Evolutionary conservation across 768 basidiomycete species (phyloP).

Genomic region (Tylopilus plumbeoviolaceoides): DNA sequence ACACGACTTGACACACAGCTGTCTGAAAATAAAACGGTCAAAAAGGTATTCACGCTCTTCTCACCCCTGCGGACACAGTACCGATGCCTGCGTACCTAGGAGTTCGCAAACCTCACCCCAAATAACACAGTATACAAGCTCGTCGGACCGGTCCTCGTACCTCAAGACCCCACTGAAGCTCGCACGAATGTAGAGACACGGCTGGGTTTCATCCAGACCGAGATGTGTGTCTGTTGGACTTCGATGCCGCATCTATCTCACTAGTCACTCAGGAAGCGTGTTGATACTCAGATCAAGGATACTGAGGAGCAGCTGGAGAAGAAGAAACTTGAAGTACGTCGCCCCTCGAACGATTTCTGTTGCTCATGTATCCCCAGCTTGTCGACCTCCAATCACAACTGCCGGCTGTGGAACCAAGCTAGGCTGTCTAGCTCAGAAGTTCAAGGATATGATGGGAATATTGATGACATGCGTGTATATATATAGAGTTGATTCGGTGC

Average conservation of each 20-base stretch:
- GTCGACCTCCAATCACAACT: conserved; percentile 63
- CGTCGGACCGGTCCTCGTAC: conserved; percentile 84
- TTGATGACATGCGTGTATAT: background rate
- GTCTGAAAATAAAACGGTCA: conserved; percentile 88
- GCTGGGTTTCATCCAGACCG: conserved; percentile 80
- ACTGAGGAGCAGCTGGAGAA: conserved; percentile 70
- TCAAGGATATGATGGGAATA: background rate
- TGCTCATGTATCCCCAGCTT: conserved; percentile 40
- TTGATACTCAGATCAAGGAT: conserved; percentile 80
- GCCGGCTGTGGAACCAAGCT: conserved; percentile 23
- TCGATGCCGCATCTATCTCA: conserved; percentile 5
- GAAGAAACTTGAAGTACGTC: conserved; percentile 73
- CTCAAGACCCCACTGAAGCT: conserved; percentile 86
- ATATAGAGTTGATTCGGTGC: background rate
- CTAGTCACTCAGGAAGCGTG: conserved; percentile 53
- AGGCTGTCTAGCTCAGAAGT: background rate
- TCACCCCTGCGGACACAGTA: background rate
- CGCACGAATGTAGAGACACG: conserved; percentile 86
- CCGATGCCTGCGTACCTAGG: conserved; percentile 42
- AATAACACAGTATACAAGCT: conserved; percentile 87
- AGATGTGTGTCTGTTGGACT: conserved; percentile 59
- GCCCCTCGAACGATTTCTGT: background rate
- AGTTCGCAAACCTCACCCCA: conserved; percentile 70
- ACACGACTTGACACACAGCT: conserved; percentile 88
- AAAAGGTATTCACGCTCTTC: conserved; percentile 55